Percentiles rank a stretch among this genome's conserved stretches.
Evolutionary conservation across 345 rosid genomes (phyloP).

Genomic region (Luvunga scandens): DNA sequence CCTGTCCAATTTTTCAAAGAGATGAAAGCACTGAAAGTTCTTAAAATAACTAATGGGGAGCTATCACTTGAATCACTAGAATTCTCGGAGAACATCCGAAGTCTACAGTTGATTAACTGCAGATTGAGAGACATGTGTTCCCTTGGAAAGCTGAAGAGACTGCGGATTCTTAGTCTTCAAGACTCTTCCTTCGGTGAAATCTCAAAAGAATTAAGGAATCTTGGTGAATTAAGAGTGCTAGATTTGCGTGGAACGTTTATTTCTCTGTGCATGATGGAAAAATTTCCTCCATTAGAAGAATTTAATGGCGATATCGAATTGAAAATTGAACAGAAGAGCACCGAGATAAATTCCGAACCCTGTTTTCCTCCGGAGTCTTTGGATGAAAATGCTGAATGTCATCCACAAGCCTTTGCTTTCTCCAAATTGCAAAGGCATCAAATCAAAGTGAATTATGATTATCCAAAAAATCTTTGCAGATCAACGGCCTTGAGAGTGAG

Average conservation of each 20-base stretch:
- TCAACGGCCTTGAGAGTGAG: not conserved
- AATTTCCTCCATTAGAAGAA: slow-evolving; percentile 2
- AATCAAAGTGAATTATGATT: not conserved
- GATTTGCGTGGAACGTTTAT: not conserved
- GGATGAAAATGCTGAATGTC: no score
- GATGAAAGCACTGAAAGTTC: no score
- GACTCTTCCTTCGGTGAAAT: not conserved
- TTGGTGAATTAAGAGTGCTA: not conserved
- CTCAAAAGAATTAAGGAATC: not conserved
- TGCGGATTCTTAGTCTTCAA: not conserved
- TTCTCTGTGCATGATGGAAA: not conserved
- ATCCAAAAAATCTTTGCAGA: not conserved
- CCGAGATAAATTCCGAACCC: no score
- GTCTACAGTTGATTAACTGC: not conserved
- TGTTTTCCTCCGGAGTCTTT: no score
- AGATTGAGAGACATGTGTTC: not conserved
- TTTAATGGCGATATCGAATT: not conserved
- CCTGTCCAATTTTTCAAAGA: not conserved
- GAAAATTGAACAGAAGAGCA: no score
- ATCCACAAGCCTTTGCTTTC: no score
- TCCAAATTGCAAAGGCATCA: not conserved
- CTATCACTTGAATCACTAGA: not conserved
- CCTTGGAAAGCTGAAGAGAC: not conserved
- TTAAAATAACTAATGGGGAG: no score
- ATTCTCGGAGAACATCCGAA: not conserved